phyloP scores from a whole-genome alignment of 164 flowering plant species.

The Nymphaea colorata region DNA sequence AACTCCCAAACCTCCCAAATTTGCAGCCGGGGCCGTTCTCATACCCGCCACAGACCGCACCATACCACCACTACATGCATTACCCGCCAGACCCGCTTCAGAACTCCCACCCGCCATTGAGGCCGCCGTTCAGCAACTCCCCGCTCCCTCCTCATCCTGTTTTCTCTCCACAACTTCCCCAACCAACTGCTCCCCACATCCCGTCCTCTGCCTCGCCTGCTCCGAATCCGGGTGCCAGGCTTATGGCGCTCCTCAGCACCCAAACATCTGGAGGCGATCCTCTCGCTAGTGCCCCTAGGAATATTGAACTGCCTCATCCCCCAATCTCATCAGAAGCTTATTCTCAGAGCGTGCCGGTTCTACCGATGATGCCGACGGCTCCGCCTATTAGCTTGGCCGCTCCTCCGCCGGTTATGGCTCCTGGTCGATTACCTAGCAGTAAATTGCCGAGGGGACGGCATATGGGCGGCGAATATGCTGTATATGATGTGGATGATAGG shows the following conservation, averaged over 20 bases:
- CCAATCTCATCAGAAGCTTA: not conserved
- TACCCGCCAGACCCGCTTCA: not conserved
- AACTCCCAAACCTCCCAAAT: constrained; percentile 42
- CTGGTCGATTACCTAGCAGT: constrained; percentile 49
- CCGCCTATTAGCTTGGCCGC: constrained; percentile 17
- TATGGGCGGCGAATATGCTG: constrained; percentile 43
- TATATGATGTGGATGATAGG: constrained; percentile 65
- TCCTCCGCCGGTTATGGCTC: constrained; percentile 11
- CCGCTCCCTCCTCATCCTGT: constrained; percentile 5
- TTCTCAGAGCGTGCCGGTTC: not conserved
- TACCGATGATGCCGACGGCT: constrained; percentile 6
- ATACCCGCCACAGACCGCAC: constrained; percentile 36
- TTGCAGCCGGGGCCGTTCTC: constrained; percentile 26
- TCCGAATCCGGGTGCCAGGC: constrained; percentile 47
- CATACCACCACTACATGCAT: constrained; percentile 15
- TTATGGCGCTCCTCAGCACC: constrained; percentile 60
- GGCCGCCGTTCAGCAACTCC: constrained; percentile 3
- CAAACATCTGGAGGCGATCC: constrained; percentile 14
- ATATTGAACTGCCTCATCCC: constrained; percentile 1
- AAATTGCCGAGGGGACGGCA: constrained; percentile 73
- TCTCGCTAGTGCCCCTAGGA: constrained; percentile 3
- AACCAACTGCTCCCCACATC: constrained; percentile 35
- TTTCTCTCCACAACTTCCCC: constrained; percentile 20
- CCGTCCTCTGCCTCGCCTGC: constrained; percentile 17
- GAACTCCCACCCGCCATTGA: not conserved